These are phyloP conservation scores for Cardiospermum halicacabum DNA, from an alignment of 345 rosid genomes.

Conservation along the genomic window DNA sequence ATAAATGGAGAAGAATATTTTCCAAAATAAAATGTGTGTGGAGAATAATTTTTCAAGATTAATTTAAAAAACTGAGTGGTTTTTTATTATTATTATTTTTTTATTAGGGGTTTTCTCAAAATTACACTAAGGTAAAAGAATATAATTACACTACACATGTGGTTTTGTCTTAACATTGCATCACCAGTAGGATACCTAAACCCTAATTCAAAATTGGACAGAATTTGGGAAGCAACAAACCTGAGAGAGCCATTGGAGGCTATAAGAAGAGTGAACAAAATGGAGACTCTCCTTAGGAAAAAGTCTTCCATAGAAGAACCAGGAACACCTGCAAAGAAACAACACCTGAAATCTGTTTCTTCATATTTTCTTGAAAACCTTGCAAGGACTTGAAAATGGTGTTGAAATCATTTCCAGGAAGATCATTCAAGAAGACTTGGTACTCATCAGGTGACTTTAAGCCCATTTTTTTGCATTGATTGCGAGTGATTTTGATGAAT, in stretches of 20 bases:
- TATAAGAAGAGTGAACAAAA: slow-evolving; percentile 42
- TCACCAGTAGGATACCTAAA: too few species aligned
- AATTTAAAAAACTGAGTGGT: too few species aligned
- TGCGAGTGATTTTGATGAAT: slow-evolving; percentile 25
- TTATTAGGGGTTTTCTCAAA: too few species aligned
- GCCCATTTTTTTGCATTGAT: slow-evolving; percentile 15
- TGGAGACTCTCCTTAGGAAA: slow-evolving; percentile 31
- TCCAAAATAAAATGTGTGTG: too few species aligned
- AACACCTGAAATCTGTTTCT: slow-evolving; percentile 9
- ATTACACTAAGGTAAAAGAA: too few species aligned
- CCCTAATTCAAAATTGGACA: too few species aligned
- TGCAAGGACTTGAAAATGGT: slow-evolving; percentile 36
- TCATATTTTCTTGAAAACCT: slow-evolving; percentile 17
- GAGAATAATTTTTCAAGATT: too few species aligned
- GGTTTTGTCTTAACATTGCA: too few species aligned
- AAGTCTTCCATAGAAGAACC: slow-evolving; percentile 47
- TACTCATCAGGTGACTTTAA: slow-evolving; percentile 26
- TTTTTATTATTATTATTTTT: too few species aligned
- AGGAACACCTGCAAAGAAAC: slow-evolving; percentile 31
- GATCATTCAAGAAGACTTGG: slow-evolving; percentile 48
- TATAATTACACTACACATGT: too few species aligned
- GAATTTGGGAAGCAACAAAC: slow-evolving; percentile 5
- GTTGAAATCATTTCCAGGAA: slow-evolving; percentile 53
- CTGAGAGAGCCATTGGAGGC: slow-evolving; percentile 54
- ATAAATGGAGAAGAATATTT: too few species aligned